A percentile compares a stretch with the other conserved stretches of the same genome.
phyloP scores from a whole-genome alignment of 352 stramenopile genomes.

The Globisporangium spiculum region DNA sequence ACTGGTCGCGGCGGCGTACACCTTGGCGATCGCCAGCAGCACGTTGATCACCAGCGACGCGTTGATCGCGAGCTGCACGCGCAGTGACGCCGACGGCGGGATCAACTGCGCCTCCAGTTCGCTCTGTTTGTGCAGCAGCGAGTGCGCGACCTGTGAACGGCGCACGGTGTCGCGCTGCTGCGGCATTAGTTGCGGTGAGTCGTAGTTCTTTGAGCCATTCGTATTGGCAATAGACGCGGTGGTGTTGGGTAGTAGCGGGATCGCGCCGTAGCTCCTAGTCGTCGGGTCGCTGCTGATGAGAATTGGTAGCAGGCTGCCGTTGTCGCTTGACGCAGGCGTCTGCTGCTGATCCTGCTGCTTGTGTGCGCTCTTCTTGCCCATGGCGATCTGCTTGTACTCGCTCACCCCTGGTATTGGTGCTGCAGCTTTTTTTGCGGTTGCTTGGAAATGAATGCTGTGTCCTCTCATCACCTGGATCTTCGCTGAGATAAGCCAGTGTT shows the following conservation, averaged over 20 bases:
- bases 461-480: not conserved
- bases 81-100: slow-evolving; percentile 33
- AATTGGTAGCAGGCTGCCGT: not conserved
- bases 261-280: slow-evolving; percentile 6
- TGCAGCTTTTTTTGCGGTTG: not conserved
- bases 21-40: slow-evolving; percentile 66
- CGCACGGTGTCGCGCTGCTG: slow-evolving; percentile 10
- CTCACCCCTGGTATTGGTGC: not conserved
- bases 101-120: slow-evolving; percentile 48
- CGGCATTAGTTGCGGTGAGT: not conserved
- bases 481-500: no score
- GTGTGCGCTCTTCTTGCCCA: not conserved
- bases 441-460: not conserved
- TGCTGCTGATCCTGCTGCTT: slow-evolving; percentile 5
- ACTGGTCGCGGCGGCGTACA: slow-evolving; percentile 78
- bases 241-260: not conserved
- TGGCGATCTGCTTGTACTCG: not conserved
- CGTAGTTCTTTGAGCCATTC: not conserved
- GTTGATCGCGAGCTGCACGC: slow-evolving; percentile 71
- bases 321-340: not conserved
- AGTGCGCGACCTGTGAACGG: slow-evolving; percentile 73
- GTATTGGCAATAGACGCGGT: not conserved
- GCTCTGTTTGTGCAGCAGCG: slow-evolving; percentile 59
- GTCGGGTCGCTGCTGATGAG: not conserved
- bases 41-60: slow-evolving; percentile 70